phyloP scores from a whole-genome alignment of 2,329 filamentous ascomycete genomes.

The Colletotrichum cereale region DNA sequence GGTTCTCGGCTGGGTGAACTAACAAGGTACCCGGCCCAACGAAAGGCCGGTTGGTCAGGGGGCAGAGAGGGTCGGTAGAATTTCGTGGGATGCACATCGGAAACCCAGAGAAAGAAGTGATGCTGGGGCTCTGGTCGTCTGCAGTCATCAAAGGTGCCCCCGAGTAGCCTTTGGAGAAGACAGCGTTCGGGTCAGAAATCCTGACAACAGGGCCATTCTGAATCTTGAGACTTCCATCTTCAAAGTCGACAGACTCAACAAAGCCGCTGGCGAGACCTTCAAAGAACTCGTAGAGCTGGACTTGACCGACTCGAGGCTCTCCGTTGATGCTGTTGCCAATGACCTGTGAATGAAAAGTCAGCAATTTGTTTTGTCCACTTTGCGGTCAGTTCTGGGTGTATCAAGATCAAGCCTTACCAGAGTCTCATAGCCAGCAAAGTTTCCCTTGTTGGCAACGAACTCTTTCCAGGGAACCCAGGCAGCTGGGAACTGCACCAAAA shows the following conservation, averaged over 20 bases:
- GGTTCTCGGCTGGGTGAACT: conserved; percentile 11
- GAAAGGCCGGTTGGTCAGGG: conserved; percentile 50
- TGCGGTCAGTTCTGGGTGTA: too few relatives aligned
- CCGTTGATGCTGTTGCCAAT: conserved; percentile 53
- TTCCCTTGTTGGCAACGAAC: conserved; percentile 48
- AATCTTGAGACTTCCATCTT: conserved; percentile 51
- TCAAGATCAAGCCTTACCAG: conserved; percentile 44
- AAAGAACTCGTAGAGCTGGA: conserved; percentile 51
- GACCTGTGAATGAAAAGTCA: conserved; percentile 44
- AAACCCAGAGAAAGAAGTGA: conserved; percentile 62
- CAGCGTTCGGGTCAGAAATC: conserved; percentile 60
- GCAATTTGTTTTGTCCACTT: background rate
- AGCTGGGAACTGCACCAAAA: conserved; percentile 62
- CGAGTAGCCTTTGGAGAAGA: conserved; percentile 55
- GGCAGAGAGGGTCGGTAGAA: conserved; percentile 51
- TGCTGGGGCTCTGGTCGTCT: conserved; percentile 61
- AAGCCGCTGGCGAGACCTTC: conserved; percentile 52
- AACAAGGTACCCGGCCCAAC: conserved; percentile 50
- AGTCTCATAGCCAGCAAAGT: conserved; percentile 52
- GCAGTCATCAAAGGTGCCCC: conserved; percentile 58
- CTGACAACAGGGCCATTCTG: conserved; percentile 49
- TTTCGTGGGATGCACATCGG: conserved; percentile 65
- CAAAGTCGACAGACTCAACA: conserved; percentile 51
- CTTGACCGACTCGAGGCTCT: conserved; percentile 49
- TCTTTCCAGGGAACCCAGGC: conserved; percentile 59